Base-by-base conservation (phyloP, 2,329 filamentous ascomycete genomes). In the Neofusicoccum umdonicola region DNA sequence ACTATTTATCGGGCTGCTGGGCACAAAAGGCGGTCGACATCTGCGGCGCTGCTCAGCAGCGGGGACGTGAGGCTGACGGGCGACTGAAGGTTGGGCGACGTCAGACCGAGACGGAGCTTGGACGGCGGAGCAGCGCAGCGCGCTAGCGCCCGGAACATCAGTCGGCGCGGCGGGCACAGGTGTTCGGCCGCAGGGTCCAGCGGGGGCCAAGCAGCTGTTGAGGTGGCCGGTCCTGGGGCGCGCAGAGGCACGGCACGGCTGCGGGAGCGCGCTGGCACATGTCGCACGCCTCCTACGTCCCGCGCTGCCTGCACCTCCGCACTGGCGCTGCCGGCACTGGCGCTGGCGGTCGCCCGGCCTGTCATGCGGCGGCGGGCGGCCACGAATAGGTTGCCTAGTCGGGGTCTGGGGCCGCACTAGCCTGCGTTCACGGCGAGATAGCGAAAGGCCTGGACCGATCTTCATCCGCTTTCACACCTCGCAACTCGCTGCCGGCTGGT, bases 21-120 rank as follows among this genome's bases (percentile, higher is more conserved):
- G 27, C 35, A 34, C 61, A 54, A 63, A 54, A 56, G 34, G 61
- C 56, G 56, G 56, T 58, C 56, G 56, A 45, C 56, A 60, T 35
- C 11, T 9, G 56, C 42, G 22, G 39, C 35, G 54, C 54, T 45
- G 54, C 54, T 8, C 54, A 45, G 41, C 54, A 60, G 56, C 41
- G 41, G 31, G 56, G 19, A 60, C 56, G 56, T 37, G 42, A 47
- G 54, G 56, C 56, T 34, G 54, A 34, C 27, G 12, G 56, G n/a
- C 41, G 42, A 42, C 12, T 48, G 17, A 34, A 19, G 27, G 27
- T 47, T 34, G 56, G 56, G 31, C 42, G 44, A 57, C 52, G 52
- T 57, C 52, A 57, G 52, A 27, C 48, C 9, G 9, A 39, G 37
- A 11, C 13, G 9, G n/a, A 41, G 52, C 52, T 56, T 42, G 52